Evolutionary conservation across 345 rosid species (phyloP).

Genomic region (Lumnitzera racemosa): DNA sequence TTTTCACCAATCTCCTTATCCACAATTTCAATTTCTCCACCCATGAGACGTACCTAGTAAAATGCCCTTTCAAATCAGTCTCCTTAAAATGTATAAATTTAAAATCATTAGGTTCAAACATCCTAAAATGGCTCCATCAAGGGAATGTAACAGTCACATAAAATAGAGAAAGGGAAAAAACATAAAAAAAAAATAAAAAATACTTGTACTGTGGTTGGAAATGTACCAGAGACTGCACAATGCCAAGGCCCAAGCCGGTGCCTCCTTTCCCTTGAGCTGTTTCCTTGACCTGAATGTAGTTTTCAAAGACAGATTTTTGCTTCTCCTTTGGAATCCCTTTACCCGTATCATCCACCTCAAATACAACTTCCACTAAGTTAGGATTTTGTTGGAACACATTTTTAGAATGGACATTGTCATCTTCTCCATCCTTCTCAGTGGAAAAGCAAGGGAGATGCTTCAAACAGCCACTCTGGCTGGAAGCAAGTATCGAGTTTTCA

Average conservation of each 20-base stretch:
- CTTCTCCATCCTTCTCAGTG: slow-evolving; percentile 16
- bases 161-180: no score
- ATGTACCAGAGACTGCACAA: slow-evolving; percentile 81
- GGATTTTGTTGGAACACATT: slow-evolving; percentile 15
- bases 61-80: not conserved
- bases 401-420: slow-evolving; percentile 11
- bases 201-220: not conserved
- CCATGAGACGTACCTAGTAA: slow-evolving; percentile 66
- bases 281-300: slow-evolving; percentile 74
- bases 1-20: slow-evolving; percentile 49
- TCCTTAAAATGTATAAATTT: not conserved
- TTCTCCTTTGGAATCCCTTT: slow-evolving; percentile 70
- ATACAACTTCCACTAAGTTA: slow-evolving; percentile 41
- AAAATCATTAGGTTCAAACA: not conserved
- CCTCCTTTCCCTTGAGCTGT: slow-evolving; percentile 52
- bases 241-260: slow-evolving; percentile 84
- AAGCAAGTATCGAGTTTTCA: slow-evolving; percentile 23
- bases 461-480: slow-evolving; percentile 16
- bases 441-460: slow-evolving; percentile 17
- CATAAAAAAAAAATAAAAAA: no score
- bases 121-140: no score
- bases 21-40: slow-evolving; percentile 66
- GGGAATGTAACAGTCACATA: no score
- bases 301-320: slow-evolving; percentile 59
- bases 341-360: slow-evolving; percentile 83